These are phyloP conservation scores for Dendryphion nanum DNA, from an alignment of 2,329 filamentous ascomycete species.

Conservation along the genomic window DNA sequence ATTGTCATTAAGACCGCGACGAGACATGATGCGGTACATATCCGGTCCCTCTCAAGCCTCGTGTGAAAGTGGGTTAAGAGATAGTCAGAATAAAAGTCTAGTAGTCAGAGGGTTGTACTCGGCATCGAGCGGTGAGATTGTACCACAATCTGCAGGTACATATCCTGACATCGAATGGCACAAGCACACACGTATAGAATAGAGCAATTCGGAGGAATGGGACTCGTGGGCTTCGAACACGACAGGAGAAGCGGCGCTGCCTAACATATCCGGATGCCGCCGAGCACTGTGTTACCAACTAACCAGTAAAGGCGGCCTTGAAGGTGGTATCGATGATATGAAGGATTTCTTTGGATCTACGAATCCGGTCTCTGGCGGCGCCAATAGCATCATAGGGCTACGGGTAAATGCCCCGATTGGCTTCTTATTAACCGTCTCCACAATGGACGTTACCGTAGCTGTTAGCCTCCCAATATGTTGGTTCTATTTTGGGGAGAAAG, in stretches of 20 bases:
- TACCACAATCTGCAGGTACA: constrained; percentile 17
- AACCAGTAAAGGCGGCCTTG: too few species aligned
- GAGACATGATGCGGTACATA: too few species aligned
- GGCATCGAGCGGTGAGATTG: constrained; percentile 22
- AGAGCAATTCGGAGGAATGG: constrained; percentile 9
- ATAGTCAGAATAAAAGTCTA: too few species aligned
- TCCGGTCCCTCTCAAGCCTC: too few species aligned
- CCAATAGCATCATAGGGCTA: constrained; percentile 20
- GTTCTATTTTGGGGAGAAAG: constrained; percentile 11
- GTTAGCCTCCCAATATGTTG: constrained; percentile 18
- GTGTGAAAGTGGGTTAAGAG: too few species aligned
- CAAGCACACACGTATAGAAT: constrained; percentile 11
- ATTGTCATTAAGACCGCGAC: constrained; percentile 1
- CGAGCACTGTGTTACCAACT: constrained; percentile 20
- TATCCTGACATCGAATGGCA: constrained; percentile 15
- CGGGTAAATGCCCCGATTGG: constrained; percentile 24
- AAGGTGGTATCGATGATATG: constrained; percentile 6
- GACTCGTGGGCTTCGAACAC: constrained; percentile 15
- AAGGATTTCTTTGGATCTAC: constrained; percentile 8
- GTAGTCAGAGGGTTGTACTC: constrained; percentile 11
- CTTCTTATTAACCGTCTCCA: constrained; percentile 7
- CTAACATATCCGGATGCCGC: constrained; percentile 19
- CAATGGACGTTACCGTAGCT: constrained; percentile 15
- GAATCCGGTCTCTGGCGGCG: constrained; percentile 15
- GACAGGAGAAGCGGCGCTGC: constrained; percentile 9